Conservation (phyloP, 2,329 filamentous ascomycete species). For the Pseudogymnoascus verrucosus region DNA sequence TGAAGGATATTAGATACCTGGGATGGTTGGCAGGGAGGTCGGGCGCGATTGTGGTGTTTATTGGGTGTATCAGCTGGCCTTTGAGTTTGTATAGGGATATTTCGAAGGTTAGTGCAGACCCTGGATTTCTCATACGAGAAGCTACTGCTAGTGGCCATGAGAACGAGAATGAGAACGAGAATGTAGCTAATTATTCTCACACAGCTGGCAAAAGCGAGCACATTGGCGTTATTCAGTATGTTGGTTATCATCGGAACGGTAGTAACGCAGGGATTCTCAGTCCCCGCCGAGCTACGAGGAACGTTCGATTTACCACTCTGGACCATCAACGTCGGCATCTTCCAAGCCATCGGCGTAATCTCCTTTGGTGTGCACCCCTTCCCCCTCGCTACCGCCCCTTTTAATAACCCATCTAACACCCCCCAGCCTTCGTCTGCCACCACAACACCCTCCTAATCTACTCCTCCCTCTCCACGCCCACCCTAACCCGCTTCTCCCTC, state of each 20-base stretch:
- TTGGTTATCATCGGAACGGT: conserved; percentile 80
- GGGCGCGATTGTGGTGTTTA: conserved; percentile 81
- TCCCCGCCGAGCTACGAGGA: conserved; percentile 64
- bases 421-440: conserved; percentile 61
- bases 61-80: conserved; percentile 79
- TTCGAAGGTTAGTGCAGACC: conserved; percentile 61
- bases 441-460: conserved; percentile 98
- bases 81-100: conserved; percentile 93
- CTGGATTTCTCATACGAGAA: background rate
- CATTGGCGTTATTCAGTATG: conserved; percentile 90
- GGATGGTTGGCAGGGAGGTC: conserved; percentile 75
- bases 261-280: conserved; percentile 70
- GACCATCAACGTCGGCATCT: conserved; percentile 78
- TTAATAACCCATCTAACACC: background rate
- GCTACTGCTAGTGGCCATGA: background rate
- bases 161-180: background rate
- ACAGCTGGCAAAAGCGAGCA: conserved; percentile 91
- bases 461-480: conserved; percentile 86
- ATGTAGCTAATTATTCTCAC: conserved; percentile 13
- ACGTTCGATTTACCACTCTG: conserved; percentile 61
- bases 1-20: conserved; percentile 65
- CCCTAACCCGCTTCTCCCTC: conserved; percentile 84
- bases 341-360: conserved; percentile 95
- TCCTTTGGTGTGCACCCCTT: conserved; percentile 66
- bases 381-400: background rate